A percentile compares a stretch with the other conserved stretches of the same genome.
phyloP scores from a whole-genome alignment of 2,329 filamentous ascomycete species.

The Fusarium austroafricanum region DNA sequence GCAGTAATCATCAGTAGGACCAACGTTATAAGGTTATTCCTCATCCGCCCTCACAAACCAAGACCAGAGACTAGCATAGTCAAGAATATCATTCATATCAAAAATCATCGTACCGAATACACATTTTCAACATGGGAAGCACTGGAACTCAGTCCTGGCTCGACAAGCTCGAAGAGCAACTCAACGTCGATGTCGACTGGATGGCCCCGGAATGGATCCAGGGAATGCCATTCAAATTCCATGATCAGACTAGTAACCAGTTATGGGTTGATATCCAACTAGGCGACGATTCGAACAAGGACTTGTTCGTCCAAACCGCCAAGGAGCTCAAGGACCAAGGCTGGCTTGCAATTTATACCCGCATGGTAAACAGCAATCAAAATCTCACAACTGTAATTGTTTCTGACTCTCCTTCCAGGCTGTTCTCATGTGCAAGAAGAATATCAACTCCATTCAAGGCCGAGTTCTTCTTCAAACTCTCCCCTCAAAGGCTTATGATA shows the following conservation, averaged over 20 bases:
- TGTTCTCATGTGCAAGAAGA: conserved; percentile 60
- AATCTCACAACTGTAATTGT: rapidly evolving
- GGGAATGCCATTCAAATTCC: conserved; percentile 56
- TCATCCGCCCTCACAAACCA: background rate
- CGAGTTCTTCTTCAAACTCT: conserved; percentile 62
- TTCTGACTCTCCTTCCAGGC: conserved; percentile 44
- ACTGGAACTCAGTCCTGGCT: conserved; percentile 52
- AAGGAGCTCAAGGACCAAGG: conserved; percentile 58
- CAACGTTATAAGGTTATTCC: background rate
- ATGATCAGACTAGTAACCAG: conserved; percentile 64
- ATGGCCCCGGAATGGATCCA: conserved; percentile 63
- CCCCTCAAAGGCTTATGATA: conserved; percentile 59
- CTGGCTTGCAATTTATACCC: conserved; percentile 62
- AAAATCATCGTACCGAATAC: background rate
- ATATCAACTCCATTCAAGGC: conserved; percentile 58
- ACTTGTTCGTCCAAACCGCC: conserved; percentile 55
- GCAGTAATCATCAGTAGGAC: background rate
- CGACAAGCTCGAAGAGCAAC: conserved; percentile 56
- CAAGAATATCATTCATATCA: background rate
- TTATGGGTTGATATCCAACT: conserved; percentile 61
- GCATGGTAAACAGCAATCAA: conserved; percentile 48
- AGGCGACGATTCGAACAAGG: conserved; percentile 56
- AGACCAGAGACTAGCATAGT: too few species aligned
- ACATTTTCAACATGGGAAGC: conserved; percentile 47
- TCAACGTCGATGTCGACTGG: conserved; percentile 64